Base-by-base conservation (phyloP, 805 yeast genomes). In the Kazachstania bromeliacearum region DNA sequence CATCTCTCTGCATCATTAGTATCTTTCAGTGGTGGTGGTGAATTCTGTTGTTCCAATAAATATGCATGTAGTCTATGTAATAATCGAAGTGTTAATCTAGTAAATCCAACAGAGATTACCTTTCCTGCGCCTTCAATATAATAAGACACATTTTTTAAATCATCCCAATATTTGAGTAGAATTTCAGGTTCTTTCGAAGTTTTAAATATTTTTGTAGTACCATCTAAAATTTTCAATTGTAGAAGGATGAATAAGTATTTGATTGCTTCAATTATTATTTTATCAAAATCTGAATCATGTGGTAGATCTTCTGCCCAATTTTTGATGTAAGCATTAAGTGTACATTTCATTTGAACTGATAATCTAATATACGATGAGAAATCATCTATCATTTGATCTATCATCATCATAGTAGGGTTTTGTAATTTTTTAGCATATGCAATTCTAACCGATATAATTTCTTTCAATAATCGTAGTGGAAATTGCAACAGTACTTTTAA, bases 121-220 rank as follows among this genome's bases (percentile, higher is more conserved):
- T 75, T 71, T 28, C 92, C 84, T 22, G 94, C 92, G 4, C 87
- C 84, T 30, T 83, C 87, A 21, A 92, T 71, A 46, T 71, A 79
- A 41, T 71, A 73, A 7, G 96, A 96, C 21, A 85, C 68, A 46
- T 78, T 77, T 46, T 74, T 83, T 45, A 92, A 64, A 46, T 79
- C 77, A 21, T 71, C 68, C 89, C 95, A 92, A 31, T 84, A 83
- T 37, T 69, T 73, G 48, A 85, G 89, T 33, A 92, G 64, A 51
- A 82, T 87, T 48, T 89, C 98, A 1, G 95, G 88, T 51, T 85
- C 96, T 49, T 85, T 85, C 58, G 84, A 85, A 0, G 95, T 82
- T 48, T 88, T 73, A 63, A 84, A 84, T 9, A 80, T 72, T 5
- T 75, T 67, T 38, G 74, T 71, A 0, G 88, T 77, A 40, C 88